Evolutionary conservation across 129 eudicot genomes (phyloP).

Genomic region (Flaveria bidentis): DNA sequence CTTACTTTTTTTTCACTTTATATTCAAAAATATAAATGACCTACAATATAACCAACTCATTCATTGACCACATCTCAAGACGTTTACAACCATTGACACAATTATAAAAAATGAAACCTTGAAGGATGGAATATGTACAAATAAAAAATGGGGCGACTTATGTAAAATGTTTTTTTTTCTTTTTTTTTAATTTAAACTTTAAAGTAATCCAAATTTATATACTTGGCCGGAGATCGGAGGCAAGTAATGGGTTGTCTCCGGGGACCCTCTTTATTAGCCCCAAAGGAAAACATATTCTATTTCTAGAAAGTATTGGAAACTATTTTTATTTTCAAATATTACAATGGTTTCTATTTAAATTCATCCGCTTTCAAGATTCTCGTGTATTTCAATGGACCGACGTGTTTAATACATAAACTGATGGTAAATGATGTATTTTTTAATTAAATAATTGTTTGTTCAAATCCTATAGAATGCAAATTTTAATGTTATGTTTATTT

Average conservation of each 20-base stretch:
- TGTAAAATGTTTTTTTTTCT: background rate
- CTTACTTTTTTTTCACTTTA: background rate
- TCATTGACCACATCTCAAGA: background rate
- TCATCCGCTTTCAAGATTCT: background rate
- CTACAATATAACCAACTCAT: background rate
- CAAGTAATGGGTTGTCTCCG: constrained; percentile 15
- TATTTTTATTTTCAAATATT: background rate
- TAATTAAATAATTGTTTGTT: too few species aligned
- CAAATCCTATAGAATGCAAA: too few species aligned
- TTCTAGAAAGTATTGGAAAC: constrained; percentile 3
- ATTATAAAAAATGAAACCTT: background rate
- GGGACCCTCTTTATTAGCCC: constrained; percentile 15
- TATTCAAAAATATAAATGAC: background rate
- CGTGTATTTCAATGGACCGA: background rate
- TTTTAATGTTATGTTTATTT: too few species aligned
- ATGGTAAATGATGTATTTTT: too few species aligned
- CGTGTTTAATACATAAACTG: too few species aligned
- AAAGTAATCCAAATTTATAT: background rate
- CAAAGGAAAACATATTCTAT: constrained; percentile 10
- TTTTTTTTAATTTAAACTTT: background rate
- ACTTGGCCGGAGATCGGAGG: constrained; percentile 27
- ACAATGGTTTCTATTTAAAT: background rate
- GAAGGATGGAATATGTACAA: background rate
- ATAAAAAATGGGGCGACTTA: background rate
- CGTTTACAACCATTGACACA: background rate